Conservation (phyloP, 2,329 filamentous ascomycete species). For the Neofusicoccum kwambonambiense region DNA sequence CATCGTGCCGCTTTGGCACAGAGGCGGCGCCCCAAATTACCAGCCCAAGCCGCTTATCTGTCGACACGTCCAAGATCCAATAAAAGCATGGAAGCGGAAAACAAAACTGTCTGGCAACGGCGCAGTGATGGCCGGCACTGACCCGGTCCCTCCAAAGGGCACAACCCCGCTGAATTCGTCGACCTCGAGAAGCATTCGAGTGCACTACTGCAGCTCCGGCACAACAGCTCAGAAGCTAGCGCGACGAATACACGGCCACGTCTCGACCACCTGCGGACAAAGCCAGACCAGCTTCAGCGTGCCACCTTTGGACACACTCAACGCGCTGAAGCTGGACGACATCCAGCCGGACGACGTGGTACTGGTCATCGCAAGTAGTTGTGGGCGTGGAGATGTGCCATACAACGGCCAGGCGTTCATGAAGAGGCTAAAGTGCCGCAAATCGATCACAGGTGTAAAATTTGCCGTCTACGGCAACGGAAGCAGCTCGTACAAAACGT, state of each 20-base stretch:
- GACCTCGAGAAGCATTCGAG: not conserved
- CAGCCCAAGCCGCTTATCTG: slow-evolving; percentile 32
- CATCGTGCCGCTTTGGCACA: slow-evolving; percentile 29
- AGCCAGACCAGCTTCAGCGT: not conserved
- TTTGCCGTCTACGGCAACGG: slow-evolving; percentile 25
- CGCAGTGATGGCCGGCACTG: not conserved
- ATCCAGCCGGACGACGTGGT: slow-evolving; percentile 19
- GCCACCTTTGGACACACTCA: not conserved
- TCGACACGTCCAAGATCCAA: slow-evolving; percentile 27
- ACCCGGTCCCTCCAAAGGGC: not conserved
- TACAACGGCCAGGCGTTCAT: slow-evolving; percentile 21
- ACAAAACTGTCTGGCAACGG: slow-evolving; percentile 6
- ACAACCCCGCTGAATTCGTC: not conserved
- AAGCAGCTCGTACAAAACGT: slow-evolving; percentile 20
- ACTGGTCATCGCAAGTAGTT: slow-evolving; percentile 23
- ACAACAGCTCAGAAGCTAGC: slow-evolving; percentile 20
- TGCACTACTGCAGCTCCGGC: slow-evolving; percentile 26
- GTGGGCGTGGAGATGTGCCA: slow-evolving; percentile 24
- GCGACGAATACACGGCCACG: slow-evolving; percentile 22
- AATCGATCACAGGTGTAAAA: not conserved
- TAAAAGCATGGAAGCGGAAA: slow-evolving; percentile 26
- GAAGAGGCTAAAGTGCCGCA: not conserved
- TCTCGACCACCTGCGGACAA: not conserved
- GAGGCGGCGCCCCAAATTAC: slow-evolving; percentile 29
- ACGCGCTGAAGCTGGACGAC: slow-evolving; percentile 2